phyloP scores from a whole-genome alignment of 805 yeast genomes.

The Sugiyamaella floridensis region DNA sequence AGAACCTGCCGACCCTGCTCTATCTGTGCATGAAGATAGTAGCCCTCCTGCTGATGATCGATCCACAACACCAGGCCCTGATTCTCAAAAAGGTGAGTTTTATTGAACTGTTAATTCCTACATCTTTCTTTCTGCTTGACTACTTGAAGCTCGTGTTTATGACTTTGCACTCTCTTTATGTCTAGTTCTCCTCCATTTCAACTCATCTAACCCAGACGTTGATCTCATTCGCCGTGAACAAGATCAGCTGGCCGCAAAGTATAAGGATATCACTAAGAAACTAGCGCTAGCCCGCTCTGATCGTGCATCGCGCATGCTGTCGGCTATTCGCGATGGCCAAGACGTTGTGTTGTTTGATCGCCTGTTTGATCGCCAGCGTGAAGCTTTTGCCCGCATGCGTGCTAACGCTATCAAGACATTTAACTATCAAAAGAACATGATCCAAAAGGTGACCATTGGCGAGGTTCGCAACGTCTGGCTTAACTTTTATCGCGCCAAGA shows the following conservation, averaged over 20 bases:
- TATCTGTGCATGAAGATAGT: neutral
- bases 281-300: constrained; percentile 18
- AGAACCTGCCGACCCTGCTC: neutral
- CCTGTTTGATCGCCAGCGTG: constrained; percentile 13
- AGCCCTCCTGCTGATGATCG: neutral
- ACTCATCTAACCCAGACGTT: constrained; percentile 12
- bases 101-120: neutral
- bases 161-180: neutral
- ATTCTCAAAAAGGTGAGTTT: neutral
- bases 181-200: neutral
- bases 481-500: constrained; percentile 25
- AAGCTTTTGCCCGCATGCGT: constrained; percentile 14
- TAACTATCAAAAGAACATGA: constrained; percentile 19
- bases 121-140: neutral
- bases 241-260: constrained; percentile 18
- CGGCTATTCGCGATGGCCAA: constrained; percentile 20
- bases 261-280: constrained; percentile 17
- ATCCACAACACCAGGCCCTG: neutral
- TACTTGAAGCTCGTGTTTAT: neutral
- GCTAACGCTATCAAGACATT: constrained; percentile 9
- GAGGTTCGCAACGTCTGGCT: constrained; percentile 26
- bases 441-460: constrained; percentile 17
- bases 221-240: constrained; percentile 14
- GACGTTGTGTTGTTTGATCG: constrained; percentile 12
- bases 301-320: constrained; percentile 15